Conservation (phyloP, 148 eudicot species). For the Bassia scoparia region DNA sequence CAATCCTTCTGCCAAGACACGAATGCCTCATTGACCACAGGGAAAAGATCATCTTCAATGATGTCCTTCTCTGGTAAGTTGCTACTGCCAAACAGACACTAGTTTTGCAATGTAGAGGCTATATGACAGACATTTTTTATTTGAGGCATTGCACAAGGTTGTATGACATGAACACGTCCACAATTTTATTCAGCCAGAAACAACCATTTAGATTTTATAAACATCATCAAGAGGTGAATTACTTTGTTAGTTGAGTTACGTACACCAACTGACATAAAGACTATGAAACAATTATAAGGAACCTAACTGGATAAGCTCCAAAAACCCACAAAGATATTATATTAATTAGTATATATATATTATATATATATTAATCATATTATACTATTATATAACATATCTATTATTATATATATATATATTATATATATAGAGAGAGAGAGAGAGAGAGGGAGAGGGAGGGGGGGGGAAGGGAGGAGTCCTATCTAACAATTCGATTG, state of each 20-base stretch:
- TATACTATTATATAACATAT: no score
- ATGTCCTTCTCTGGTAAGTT: conserved; percentile 75
- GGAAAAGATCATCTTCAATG: conserved; percentile 86
- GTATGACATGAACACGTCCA: background rate
- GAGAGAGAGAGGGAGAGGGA: no score
- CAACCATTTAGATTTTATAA: background rate
- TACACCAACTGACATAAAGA: background rate
- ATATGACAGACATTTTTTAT: background rate
- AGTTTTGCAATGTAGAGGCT: background rate
- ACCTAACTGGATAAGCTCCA: background rate
- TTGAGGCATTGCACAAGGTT: background rate
- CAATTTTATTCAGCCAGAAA: background rate
- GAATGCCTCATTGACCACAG: conserved; percentile 87
- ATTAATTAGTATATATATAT: no score
- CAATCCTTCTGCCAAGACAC: conserved; percentile 84
- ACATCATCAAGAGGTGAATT: background rate
- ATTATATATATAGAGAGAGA: no score
- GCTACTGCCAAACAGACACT: conserved; percentile 39
- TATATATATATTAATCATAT: no score
- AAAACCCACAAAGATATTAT: background rate
- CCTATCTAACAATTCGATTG: no score
- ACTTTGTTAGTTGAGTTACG: background rate
- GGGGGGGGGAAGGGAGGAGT: no score
- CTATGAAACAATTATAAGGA: background rate
- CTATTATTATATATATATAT: no score